A percentile compares a stretch with the other conserved stretches of the same genome.
Conservation (phyloP, 2,329 filamentous ascomycete species). For the Pseudogymnoascus pannorum region DNA sequence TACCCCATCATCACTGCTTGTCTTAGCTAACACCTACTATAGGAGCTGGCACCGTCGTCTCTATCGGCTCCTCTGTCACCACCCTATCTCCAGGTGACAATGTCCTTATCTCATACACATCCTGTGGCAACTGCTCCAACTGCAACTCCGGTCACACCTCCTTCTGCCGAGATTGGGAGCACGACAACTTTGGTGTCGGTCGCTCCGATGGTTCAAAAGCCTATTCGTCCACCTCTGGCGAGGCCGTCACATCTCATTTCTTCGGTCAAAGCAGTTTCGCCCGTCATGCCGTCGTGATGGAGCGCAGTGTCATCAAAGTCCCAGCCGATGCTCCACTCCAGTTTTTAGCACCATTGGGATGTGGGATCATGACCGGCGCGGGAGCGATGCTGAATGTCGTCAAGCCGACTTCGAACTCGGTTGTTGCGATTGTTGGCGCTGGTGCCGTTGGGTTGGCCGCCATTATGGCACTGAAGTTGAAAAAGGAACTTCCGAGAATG, state of each 20-base stretch:
- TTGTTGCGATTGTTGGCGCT: conserved; percentile 32
- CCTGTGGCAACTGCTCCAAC: conserved; percentile 28
- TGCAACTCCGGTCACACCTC: conserved; percentile 25
- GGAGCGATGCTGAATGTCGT: conserved; percentile 35
- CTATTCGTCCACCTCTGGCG: conserved; percentile 13
- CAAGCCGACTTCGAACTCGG: conserved; percentile 22
- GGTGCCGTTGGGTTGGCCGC: conserved; percentile 36
- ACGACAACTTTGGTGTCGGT: conserved; percentile 22
- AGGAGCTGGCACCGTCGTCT: conserved; percentile 19
- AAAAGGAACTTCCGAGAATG: conserved; percentile 10
- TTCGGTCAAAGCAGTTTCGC: conserved; percentile 30
- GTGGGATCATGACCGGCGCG: conserved; percentile 38
- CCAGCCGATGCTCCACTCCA: conserved; percentile 21
- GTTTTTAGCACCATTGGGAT: conserved; percentile 35
- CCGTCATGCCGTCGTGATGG: conserved; percentile 22
- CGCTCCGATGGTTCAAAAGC: conserved; percentile 18
- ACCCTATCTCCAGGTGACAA: conserved; percentile 17
- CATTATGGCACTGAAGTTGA: conserved; percentile 32
- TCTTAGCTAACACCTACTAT: background rate
- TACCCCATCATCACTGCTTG: background rate
- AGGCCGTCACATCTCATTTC: conserved; percentile 25
- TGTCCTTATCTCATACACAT: conserved; percentile 31
- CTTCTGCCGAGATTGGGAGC: conserved; percentile 24
- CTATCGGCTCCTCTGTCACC: conserved; percentile 15
- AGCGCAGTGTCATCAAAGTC: conserved; percentile 22